A percentile compares a stretch with the other conserved stretches of the same genome.
These are phyloP conservation scores for Mallotus repandus DNA, from an alignment of 441 rosid genomes.

Conservation along the genomic window DNA sequence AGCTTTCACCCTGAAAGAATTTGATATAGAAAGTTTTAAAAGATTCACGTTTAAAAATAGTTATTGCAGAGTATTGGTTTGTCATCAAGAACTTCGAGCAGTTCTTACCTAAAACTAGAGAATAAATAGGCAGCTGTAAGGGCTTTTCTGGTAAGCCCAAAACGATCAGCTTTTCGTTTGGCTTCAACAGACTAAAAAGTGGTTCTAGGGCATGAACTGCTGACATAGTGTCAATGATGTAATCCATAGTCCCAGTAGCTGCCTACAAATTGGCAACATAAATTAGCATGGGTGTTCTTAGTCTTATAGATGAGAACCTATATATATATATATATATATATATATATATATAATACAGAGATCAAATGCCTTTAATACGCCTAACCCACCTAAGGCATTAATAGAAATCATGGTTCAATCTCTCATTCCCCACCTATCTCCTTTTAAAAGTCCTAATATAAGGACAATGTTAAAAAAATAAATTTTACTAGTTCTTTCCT, in stretches of 20 bases:
- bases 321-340: neutral
- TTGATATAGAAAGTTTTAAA: neutral
- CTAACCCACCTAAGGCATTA: neutral
- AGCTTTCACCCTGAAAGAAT: slow-evolving; percentile 54
- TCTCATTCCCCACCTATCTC: no score
- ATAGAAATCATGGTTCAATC: no score
- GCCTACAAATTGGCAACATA: slow-evolving; percentile 37
- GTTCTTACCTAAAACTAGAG: slow-evolving; percentile 67
- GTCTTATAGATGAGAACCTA: neutral
- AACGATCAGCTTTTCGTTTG: slow-evolving; percentile 68
- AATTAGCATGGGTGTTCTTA: neutral
- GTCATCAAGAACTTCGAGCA: neutral
- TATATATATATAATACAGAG: no score
- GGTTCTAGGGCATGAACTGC: slow-evolving; percentile 68
- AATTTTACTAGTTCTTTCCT: neutral
- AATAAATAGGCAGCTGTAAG: slow-evolving; percentile 64
- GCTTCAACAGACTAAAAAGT: slow-evolving; percentile 55
- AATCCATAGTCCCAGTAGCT: slow-evolving; percentile 71
- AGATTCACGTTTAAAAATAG: no score
- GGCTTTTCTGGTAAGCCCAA: slow-evolving; percentile 77
- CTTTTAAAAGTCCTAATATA: no score
- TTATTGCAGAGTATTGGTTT: neutral
- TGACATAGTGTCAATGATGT: slow-evolving; percentile 77
- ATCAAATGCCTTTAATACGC: no score
- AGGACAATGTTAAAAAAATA: no score